These are phyloP conservation scores for Thelonectria rubi DNA, from an alignment of 2,329 filamentous ascomycete species.

Conservation along the genomic window DNA sequence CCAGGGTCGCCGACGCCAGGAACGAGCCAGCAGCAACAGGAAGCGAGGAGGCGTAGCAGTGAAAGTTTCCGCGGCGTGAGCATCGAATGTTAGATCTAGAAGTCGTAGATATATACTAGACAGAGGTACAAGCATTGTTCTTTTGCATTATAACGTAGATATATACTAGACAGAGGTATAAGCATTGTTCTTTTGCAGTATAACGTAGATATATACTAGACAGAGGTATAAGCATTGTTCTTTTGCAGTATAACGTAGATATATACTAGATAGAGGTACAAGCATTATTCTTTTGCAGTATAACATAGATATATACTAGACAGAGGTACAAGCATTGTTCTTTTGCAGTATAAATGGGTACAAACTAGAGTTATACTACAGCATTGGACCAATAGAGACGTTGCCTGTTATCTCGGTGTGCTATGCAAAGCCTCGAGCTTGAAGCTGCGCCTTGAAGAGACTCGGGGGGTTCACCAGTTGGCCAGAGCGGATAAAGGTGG, in stretches of 20 bases:
- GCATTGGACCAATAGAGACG: neutral
- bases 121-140: neutral
- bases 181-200: too few species aligned
- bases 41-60: neutral
- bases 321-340: too few species aligned
- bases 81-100: neutral
- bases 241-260: too few species aligned
- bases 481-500: slow-evolving; percentile 9
- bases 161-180: neutral
- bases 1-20: neutral
- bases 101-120: neutral
- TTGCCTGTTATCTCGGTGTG: neutral
- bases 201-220: too few species aligned
- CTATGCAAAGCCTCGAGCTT: neutral
- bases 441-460: slow-evolving; percentile 31
- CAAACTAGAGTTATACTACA: neutral
- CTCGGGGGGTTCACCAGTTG: slow-evolving; percentile 23
- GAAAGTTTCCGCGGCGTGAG: neutral
- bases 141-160: neutral
- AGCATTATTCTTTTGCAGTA: too few species aligned
- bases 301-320: too few species aligned
- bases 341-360: neutral
- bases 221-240: too few species aligned
- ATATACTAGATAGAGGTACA: too few species aligned
- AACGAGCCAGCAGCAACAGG: neutral